Evolutionary conservation across 768 basidiomycete genomes (phyloP).

Genomic region (Termitomyces sp.): DNA sequence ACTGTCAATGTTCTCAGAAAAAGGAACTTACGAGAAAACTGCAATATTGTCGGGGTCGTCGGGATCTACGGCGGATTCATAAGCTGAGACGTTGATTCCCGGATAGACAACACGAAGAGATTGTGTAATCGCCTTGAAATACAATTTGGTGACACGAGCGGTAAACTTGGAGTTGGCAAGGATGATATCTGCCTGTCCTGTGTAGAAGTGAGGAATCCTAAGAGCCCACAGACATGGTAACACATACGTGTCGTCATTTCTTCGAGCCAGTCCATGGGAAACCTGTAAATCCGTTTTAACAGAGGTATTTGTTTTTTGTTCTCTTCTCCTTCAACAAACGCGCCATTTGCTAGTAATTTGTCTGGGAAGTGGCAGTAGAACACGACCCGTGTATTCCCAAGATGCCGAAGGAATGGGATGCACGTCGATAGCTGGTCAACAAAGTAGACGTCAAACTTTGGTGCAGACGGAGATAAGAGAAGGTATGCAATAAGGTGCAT

Average conservation of each 20-base stretch:
- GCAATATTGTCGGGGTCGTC: constrained; percentile 45
- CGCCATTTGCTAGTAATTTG: constrained; percentile 78
- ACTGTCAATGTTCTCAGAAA: background rate
- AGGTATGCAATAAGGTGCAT: constrained; percentile 73
- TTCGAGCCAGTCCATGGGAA: constrained; percentile 88
- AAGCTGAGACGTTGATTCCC: constrained; percentile 80
- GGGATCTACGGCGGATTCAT: constrained; percentile 41
- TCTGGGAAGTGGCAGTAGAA: constrained; percentile 99
- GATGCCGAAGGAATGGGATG: constrained; percentile 69
- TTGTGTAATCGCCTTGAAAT: constrained; percentile 63
- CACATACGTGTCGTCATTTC: constrained; percentile 80
- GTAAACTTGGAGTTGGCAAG: constrained; percentile 93
- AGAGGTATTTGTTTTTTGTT: constrained; percentile 36
- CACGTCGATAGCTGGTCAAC: constrained; percentile 95
- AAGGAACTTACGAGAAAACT: constrained; percentile 49
- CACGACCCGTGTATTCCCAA: constrained; percentile 74
- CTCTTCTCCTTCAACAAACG: constrained; percentile 49
- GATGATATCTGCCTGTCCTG: constrained; percentile 86
- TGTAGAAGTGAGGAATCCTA: constrained; percentile 1
- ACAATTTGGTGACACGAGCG: constrained; percentile 66
- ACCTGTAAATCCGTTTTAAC: constrained; percentile 74
- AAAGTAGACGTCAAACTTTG: constrained; percentile 78
- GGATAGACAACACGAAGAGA: constrained; percentile 87
- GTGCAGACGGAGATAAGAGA: constrained; percentile 35
- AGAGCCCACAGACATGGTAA: background rate